Percentiles rank a stretch among this genome's conserved stretches.
phyloP scores from a whole-genome alignment of 371 early-diverging fungal genomes.

The Dichotomocladium elegans region DNA sequence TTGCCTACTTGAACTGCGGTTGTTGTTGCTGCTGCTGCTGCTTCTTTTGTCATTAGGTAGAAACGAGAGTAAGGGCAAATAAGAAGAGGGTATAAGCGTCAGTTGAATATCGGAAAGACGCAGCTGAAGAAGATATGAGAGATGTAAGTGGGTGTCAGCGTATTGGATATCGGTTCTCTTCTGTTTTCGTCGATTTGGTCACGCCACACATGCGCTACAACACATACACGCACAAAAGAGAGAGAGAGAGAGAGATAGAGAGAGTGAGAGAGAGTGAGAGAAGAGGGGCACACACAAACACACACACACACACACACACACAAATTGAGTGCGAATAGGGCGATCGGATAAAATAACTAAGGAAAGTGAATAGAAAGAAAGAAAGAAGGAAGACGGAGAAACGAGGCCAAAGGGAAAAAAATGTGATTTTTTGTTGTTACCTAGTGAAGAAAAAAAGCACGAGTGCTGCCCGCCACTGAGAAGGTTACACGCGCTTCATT shows the following conservation, averaged over 20 bases:
- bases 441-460: background rate
- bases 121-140: background rate
- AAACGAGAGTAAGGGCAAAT: too few species aligned
- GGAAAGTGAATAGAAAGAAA: background rate
- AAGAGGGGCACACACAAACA: too few species aligned
- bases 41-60: constrained; percentile 6
- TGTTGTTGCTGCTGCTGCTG: background rate
- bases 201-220: too few species aligned
- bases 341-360: too few species aligned
- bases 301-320: too few species aligned
- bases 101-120: background rate
- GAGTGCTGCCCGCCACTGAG: constrained; percentile 35
- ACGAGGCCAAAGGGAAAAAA: background rate
- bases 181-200: too few species aligned
- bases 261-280: too few species aligned
- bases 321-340: too few species aligned
- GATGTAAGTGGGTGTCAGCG: background rate
- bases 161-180: too few species aligned
- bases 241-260: too few species aligned
- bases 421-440: background rate
- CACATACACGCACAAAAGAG: too few species aligned
- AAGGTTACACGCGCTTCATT: constrained; percentile 74
- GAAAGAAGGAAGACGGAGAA: background rate
- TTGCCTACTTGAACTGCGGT: constrained; percentile 44
- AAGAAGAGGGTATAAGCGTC: too few species aligned